Conservation (phyloP, 106 monocot species). For the Dendrobium chrysotoxum region DNA sequence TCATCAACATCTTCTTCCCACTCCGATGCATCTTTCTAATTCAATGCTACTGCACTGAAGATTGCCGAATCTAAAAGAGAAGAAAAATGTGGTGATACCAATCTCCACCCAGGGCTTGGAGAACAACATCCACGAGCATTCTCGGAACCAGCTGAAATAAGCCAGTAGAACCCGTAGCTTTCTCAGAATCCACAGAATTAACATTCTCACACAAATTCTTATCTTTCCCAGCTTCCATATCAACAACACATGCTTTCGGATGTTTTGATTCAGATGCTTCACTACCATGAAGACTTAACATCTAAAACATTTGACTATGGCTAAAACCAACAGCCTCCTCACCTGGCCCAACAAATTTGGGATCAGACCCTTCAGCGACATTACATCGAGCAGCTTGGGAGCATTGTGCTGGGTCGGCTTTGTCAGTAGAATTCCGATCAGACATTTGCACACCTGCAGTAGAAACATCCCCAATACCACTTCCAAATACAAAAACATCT, state of each 20-base stretch:
- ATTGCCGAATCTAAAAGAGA: conserved; percentile 54
- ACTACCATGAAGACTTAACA: neutral
- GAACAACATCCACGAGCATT: neutral
- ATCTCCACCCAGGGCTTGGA: conserved; percentile 55
- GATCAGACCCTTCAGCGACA: too few species aligned
- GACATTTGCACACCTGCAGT: too few species aligned
- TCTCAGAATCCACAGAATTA: neutral
- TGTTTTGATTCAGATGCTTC: neutral
- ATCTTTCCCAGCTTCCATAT: neutral
- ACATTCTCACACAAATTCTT: neutral
- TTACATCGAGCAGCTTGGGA: too few species aligned
- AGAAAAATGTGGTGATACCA: conserved; percentile 75
- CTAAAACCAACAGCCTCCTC: neutral
- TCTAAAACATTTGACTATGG: neutral
- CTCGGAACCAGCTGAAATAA: neutral
- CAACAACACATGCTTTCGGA: neutral
- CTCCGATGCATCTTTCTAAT: conserved; percentile 55
- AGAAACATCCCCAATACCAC: too few species aligned
- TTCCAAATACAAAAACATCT: too few species aligned
- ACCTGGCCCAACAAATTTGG: too few species aligned
- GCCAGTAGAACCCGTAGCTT: neutral
- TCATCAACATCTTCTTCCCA: conserved; percentile 85
- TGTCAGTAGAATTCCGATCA: too few species aligned
- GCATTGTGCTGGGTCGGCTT: too few species aligned
- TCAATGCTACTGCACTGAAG: conserved; percentile 59